These are phyloP conservation scores for Cordyceps tenuipes DNA, from an alignment of 2,329 filamentous ascomycete species.

Conservation along the genomic window DNA sequence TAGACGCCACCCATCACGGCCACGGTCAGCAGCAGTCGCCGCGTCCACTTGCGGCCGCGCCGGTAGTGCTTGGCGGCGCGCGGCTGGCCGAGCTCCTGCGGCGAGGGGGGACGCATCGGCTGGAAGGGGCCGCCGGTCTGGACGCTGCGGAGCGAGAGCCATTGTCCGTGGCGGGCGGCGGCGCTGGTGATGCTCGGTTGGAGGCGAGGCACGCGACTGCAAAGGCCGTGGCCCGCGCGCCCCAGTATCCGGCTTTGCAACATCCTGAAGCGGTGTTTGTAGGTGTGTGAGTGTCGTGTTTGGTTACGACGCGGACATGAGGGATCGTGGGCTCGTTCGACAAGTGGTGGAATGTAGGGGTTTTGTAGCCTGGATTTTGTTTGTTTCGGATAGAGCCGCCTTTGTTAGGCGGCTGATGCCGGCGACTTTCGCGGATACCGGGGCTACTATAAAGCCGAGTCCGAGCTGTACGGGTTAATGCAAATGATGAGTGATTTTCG, in stretches of 20 bases:
- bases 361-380: neutral
- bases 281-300: neutral
- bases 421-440: conserved; percentile 4
- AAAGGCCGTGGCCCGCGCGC: neutral
- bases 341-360: neutral
- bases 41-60: conserved; percentile 65
- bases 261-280: neutral
- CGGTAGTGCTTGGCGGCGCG: conserved; percentile 62
- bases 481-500: neutral
- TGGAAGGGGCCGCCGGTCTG: conserved; percentile 42
- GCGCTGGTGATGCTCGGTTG: neutral
- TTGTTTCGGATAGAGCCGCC: neutral
- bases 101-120: conserved; percentile 67
- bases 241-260: conserved; percentile 5
- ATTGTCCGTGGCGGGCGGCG: neutral
- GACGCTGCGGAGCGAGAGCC: conserved; percentile 18
- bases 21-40: conserved; percentile 58
- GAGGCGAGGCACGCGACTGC: conserved; percentile 10
- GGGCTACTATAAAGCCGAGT: conserved; percentile 1
- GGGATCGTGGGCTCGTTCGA: neutral
- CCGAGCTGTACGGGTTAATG: neutral
- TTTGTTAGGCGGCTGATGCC: neutral
- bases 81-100: conserved; percentile 67
- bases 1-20: conserved; percentile 55
- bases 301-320: neutral